A percentile compares a stretch with the other conserved stretches of the same genome.
These are phyloP conservation scores for Sporothrix phasma DNA, from an alignment of 2,329 filamentous ascomycete species.

Conservation along the genomic window DNA sequence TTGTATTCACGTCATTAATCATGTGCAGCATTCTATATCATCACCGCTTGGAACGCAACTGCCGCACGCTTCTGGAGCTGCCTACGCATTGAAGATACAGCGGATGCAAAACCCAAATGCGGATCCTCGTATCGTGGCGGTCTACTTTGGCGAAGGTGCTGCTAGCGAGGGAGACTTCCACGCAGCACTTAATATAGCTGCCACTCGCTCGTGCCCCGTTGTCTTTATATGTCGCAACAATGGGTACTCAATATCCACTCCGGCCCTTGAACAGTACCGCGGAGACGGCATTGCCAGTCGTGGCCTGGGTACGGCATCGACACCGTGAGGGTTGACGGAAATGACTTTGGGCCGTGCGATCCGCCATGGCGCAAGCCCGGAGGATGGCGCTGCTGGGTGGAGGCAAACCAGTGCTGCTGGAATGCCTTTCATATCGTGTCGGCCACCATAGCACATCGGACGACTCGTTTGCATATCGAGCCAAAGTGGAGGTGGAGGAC, in stretches of 20 bases:
- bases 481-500: slow-evolving; percentile 81
- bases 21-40: slow-evolving; percentile 57
- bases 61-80: slow-evolving; percentile 67
- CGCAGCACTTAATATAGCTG: slow-evolving; percentile 70
- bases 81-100: slow-evolving; percentile 69
- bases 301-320: slow-evolving; percentile 73
- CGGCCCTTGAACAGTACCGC: slow-evolving; percentile 70
- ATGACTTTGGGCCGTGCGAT: slow-evolving; percentile 69
- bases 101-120: slow-evolving; percentile 52
- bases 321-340: slow-evolving; percentile 71
- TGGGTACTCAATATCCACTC: slow-evolving; percentile 71
- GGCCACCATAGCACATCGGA: slow-evolving; percentile 92
- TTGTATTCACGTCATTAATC: background rate
- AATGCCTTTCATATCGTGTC: slow-evolving; percentile 97
- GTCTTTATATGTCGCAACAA: slow-evolving; percentile 79
- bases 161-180: slow-evolving; percentile 78
- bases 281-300: slow-evolving; percentile 72
- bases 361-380: slow-evolving; percentile 61
- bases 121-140: slow-evolving; percentile 54
- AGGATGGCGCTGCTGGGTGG: slow-evolving; percentile 68
- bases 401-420: slow-evolving; percentile 76
- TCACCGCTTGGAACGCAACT: slow-evolving; percentile 71
- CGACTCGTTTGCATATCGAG: slow-evolving; percentile 92
- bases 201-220: slow-evolving; percentile 63
- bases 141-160: slow-evolving; percentile 75